These are phyloP conservation scores for Cardamine resedifolia DNA, from an alignment of 345 rosid genomes.

Conservation along the genomic window DNA sequence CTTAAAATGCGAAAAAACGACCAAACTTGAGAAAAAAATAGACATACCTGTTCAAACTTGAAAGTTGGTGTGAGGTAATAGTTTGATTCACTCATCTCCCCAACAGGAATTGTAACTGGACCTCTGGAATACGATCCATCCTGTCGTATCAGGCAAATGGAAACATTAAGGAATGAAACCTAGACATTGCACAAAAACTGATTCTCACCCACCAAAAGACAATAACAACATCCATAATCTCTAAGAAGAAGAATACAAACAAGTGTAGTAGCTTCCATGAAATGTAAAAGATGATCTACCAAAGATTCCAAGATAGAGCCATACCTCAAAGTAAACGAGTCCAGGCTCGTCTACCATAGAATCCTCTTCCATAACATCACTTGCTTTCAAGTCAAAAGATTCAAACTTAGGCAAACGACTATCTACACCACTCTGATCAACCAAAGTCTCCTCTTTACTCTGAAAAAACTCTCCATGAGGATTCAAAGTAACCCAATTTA, in stretches of 20 bases:
- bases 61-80: slow-evolving; percentile 71
- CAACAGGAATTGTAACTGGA: slow-evolving; percentile 70
- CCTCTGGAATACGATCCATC: slow-evolving; percentile 97
- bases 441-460: slow-evolving; percentile 26
- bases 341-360: slow-evolving; percentile 76
- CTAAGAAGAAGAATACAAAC: background rate
- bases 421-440: slow-evolving; percentile 28
- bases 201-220: background rate
- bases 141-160: slow-evolving; percentile 39
- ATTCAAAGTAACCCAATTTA: slow-evolving; percentile 89
- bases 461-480: slow-evolving; percentile 66
- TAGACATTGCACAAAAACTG: background rate
- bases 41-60: slow-evolving; percentile 82
- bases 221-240: background rate
- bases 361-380: slow-evolving; percentile 93
- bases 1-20: background rate
- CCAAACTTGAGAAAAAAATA: background rate
- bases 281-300: background rate
- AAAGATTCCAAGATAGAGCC: background rate
- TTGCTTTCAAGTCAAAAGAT: slow-evolving; percentile 59
- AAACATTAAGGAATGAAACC: no score
- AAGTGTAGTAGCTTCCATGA: background rate
- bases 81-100: slow-evolving; percentile 56
- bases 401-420: slow-evolving; percentile 54
- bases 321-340: slow-evolving; percentile 86